Percentiles rank a stretch among this genome's conserved stretches.
phyloP scores from a whole-genome alignment of 2,329 filamentous ascomycete species.

The Penicillium freii region DNA sequence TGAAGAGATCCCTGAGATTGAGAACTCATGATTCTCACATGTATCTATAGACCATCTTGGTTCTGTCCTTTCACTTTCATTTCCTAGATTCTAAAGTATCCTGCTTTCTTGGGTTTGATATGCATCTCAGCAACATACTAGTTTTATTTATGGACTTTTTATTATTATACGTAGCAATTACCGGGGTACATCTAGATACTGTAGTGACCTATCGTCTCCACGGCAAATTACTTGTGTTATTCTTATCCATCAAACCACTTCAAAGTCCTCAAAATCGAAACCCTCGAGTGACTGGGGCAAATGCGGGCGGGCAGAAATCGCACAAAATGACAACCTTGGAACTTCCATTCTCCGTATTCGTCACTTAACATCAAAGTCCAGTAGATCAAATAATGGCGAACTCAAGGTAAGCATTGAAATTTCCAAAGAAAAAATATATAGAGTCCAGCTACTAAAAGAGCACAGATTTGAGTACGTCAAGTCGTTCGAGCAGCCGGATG shows the following conservation, averaged over 20 bases:
- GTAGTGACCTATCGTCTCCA: background rate
- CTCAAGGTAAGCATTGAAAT: slow-evolving; percentile 33
- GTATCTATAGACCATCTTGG: slow-evolving; percentile 1
- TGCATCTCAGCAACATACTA: slow-evolving; percentile 10
- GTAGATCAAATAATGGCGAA: slow-evolving; percentile 34
- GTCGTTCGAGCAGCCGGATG: slow-evolving; percentile 78
- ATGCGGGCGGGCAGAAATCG: slow-evolving; percentile 18
- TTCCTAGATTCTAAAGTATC: slow-evolving; percentile 12
- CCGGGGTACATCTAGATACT: background rate
- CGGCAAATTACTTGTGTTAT: background rate
- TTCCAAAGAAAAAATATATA: background rate
- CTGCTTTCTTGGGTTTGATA: slow-evolving; percentile 11
- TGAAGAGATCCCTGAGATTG: slow-evolving; percentile 39
- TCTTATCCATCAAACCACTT: background rate
- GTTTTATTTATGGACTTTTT: background rate
- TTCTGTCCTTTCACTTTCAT: slow-evolving; percentile 13
- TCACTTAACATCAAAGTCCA: slow-evolving; percentile 5
- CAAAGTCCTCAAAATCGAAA: background rate
- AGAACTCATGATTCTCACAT: slow-evolving; percentile 13
- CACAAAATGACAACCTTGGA: slow-evolving; percentile 18
- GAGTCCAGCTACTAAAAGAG: slow-evolving; percentile 3
- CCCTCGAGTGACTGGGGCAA: background rate
- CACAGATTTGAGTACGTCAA: slow-evolving; percentile 90
- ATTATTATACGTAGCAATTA: background rate
- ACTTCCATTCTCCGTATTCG: slow-evolving; percentile 3